Base-by-base conservation (phyloP, 768 basidiomycete species). In the Neoboletus brunneissimus region DNA sequence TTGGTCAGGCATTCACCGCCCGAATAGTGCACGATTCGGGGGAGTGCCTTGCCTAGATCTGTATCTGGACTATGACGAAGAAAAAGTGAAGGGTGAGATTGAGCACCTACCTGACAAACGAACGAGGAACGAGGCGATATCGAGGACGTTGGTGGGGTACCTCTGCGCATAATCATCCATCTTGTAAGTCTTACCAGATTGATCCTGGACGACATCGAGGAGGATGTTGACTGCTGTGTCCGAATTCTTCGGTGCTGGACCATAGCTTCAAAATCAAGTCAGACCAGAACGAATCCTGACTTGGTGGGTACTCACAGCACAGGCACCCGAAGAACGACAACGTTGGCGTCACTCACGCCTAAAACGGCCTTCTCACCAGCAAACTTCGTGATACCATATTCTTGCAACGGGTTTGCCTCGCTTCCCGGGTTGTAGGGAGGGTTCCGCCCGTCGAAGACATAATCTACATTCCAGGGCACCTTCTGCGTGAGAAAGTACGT, bases 81-180 rank as follows among this genome's bases (percentile, higher is more conserved):
- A 25, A 12, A 5, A 25, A 6, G n/a, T 1, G 46, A 27, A 11
- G 25, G 31, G 25, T 13, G 16, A 27, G 20, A 9, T 51, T 11
- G 16, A 32, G 10, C 9, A 72, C 80, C 48, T 58, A 93, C 92
- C 79, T 23, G 83, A 77, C 4, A 96, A 77, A 38, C 89, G 85
- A 42, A 87, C 85, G 32, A 98, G 78, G 65, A 96, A 95, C 22
- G 83, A 77, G 2, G 89, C 94, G 52, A 98, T 88, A 66, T 98
- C 95, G 32, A 86, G 65, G 12, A 92, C 86, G 64, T 94, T 94
- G 25, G 96, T 98, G 0, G 96, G 96, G 73, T 89, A 96, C 29
- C 96, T 82, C 18, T 88, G 91, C 25, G 92, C 94, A 68, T 86
- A 96, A 70, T 96, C 88, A 68, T 99, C 96, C 96, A 98, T 98